phyloP scores from a whole-genome alignment of 306 rosid species.

The Parietaria judaica region DNA sequence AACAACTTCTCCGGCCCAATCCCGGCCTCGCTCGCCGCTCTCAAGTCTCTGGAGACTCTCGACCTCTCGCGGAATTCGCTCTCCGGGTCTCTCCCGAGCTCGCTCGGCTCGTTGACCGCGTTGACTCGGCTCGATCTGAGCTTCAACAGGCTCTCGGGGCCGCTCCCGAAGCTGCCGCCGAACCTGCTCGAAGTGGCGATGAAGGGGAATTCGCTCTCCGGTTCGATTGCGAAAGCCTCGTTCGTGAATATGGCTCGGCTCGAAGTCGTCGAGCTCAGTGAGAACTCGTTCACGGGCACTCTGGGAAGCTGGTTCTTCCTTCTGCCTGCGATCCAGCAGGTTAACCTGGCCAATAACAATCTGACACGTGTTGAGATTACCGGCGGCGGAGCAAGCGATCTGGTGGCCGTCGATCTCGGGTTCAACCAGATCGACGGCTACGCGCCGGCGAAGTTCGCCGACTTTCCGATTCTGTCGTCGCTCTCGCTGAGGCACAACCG shows the following conservation, averaged over 20 bases:
- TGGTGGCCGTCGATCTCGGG: slow-evolving; percentile 75
- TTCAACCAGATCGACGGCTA: slow-evolving; percentile 67
- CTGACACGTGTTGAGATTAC: slow-evolving; percentile 45
- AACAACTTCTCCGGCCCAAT: slow-evolving; percentile 54
- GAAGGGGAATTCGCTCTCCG: slow-evolving; percentile 53
- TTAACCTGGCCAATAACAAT: slow-evolving; percentile 59
- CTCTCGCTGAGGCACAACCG: slow-evolving; percentile 64
- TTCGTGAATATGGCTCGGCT: slow-evolving; percentile 40
- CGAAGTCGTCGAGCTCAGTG: slow-evolving; percentile 73
- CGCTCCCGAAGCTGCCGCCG: slow-evolving; percentile 54
- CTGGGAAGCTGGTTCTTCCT: slow-evolving; percentile 59
- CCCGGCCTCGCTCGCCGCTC: slow-evolving; percentile 41
- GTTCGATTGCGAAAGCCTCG: slow-evolving; percentile 37
- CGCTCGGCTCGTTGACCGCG: slow-evolving; percentile 33
- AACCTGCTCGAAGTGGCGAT: slow-evolving; percentile 60
- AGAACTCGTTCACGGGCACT: slow-evolving; percentile 46
- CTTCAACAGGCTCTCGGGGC: slow-evolving; percentile 53
- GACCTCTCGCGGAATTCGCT: slow-evolving; percentile 56
- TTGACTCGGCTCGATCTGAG: slow-evolving; percentile 66
- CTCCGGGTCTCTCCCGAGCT: slow-evolving; percentile 41
- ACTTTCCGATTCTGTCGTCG: slow-evolving; percentile 47
- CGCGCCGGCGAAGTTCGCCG: slow-evolving; percentile 51
- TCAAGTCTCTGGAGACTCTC: slow-evolving; percentile 45
- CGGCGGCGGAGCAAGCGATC: slow-evolving; percentile 17
- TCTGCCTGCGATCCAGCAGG: slow-evolving; percentile 63